Percentiles rank a stretch among this genome's conserved stretches.
Conservation (phyloP, 768 basidiomycete genomes). For the Kwoniella sp. region DNA sequence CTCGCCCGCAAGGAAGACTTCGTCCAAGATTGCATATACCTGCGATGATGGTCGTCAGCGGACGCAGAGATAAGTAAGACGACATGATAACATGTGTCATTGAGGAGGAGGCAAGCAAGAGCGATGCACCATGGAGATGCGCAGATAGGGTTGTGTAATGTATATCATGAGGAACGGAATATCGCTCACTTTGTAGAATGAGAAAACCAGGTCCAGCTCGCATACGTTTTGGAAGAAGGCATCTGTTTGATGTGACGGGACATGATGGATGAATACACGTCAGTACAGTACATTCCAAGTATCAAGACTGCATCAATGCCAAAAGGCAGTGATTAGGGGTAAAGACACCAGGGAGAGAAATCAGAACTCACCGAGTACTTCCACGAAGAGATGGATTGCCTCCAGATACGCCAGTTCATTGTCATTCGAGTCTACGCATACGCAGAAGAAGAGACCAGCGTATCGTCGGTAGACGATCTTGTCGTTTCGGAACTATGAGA, state of each 20-base stretch:
- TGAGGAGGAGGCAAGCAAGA: neutral
- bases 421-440: constrained; percentile 97
- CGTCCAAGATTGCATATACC: constrained; percentile 98
- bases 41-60: constrained; percentile 48
- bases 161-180: no score
- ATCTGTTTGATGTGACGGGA: constrained; percentile 62
- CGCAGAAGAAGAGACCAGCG: constrained; percentile 95
- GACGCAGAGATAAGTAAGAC: no score
- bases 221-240: constrained; percentile 99
- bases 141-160: neutral
- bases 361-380: constrained; percentile 88
- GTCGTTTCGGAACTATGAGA: constrained; percentile 85
- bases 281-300: neutral
- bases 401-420: constrained; percentile 97
- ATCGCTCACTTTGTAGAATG: constrained; percentile 84
- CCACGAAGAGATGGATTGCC: constrained; percentile 97
- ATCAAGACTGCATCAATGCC: neutral
- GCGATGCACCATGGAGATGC: neutral
- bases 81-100: no score
- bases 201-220: constrained; percentile 96
- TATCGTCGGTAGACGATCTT: constrained; percentile 97
- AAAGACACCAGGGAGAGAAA: no score
- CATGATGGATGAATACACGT: neutral
- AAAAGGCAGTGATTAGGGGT: no score
- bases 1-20: constrained; percentile 97